phyloP scores from a whole-genome alignment of 2,329 filamentous ascomycete genomes.

The Curvularia sp. region DNA sequence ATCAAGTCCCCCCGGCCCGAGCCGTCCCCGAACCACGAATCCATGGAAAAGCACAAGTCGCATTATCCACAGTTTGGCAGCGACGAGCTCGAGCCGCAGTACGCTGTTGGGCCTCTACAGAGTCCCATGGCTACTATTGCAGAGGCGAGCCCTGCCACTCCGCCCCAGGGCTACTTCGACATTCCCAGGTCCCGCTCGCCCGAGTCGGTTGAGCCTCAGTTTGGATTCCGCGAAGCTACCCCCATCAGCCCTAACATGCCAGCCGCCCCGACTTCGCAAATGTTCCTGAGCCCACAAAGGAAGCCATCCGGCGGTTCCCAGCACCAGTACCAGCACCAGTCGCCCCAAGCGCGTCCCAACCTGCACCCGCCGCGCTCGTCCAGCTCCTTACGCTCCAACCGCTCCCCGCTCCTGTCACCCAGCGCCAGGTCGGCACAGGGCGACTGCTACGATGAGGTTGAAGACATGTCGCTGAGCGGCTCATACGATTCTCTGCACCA shows the following conservation, averaged over 20 bases:
- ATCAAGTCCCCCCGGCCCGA: slow-evolving; percentile 36
- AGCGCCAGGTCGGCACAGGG: slow-evolving; percentile 56
- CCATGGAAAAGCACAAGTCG: slow-evolving; percentile 47
- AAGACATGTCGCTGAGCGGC: slow-evolving; percentile 65
- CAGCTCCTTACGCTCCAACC: slow-evolving; percentile 38
- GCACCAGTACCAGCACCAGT: slow-evolving; percentile 34
- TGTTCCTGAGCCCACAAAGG: slow-evolving; percentile 48
- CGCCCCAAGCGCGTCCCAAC: slow-evolving; percentile 37
- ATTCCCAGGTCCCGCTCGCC: slow-evolving; percentile 56
- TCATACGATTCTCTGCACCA: slow-evolving; percentile 68
- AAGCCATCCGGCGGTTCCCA: slow-evolving; percentile 52
- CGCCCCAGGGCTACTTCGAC: slow-evolving; percentile 54
- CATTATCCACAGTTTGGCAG: slow-evolving; percentile 47
- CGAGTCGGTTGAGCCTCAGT: slow-evolving; percentile 53
- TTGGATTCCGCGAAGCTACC: slow-evolving; percentile 54
- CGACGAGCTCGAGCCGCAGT: slow-evolving; percentile 40
- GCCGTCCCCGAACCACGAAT: slow-evolving; percentile 39
- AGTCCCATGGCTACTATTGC: slow-evolving; percentile 48
- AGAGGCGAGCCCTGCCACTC: slow-evolving; percentile 37
- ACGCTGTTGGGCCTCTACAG: slow-evolving; percentile 38
- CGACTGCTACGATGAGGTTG: slow-evolving; percentile 72
- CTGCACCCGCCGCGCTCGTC: slow-evolving; percentile 54
- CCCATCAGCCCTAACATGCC: slow-evolving; percentile 49
- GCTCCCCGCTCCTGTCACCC: slow-evolving; percentile 49
- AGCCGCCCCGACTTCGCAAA: slow-evolving; percentile 42